These are phyloP conservation scores for Canariomyces notabilis DNA, from an alignment of 2,329 filamentous ascomycete species.

Conservation along the genomic window DNA sequence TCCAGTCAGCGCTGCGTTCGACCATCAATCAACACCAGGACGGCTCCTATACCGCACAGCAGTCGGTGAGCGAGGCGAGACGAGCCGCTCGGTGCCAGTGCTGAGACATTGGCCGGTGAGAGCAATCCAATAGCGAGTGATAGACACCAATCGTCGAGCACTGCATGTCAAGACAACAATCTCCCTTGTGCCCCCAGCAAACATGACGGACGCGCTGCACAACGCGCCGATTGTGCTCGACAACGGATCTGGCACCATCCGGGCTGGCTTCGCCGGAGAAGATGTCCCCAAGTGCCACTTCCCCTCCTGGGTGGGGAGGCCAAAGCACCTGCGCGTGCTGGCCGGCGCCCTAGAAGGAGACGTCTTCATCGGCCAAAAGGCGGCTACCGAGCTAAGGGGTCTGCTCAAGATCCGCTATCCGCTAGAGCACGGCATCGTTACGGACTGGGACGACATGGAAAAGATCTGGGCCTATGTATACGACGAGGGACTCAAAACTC, in stretches of 20 bases:
- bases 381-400: slow-evolving; percentile 82
- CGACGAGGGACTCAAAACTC: slow-evolving; percentile 88
- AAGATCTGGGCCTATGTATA: slow-evolving; percentile 99
- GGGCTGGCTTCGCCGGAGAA: slow-evolving; percentile 93
- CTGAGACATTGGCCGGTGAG: background rate
- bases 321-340: slow-evolving; percentile 90
- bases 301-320: slow-evolving; percentile 91
- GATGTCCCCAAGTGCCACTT: slow-evolving; percentile 96
- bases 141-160: background rate
- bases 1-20: background rate
- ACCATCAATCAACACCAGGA: too few species aligned
- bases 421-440: slow-evolving; percentile 95
- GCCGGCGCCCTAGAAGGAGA: slow-evolving; percentile 96
- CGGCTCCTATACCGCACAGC: background rate
- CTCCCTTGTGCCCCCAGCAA: background rate
- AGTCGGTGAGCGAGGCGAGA: background rate
- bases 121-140: background rate
- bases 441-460: slow-evolving; percentile 99
- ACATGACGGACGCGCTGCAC: slow-evolving; percentile 66
- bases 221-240: slow-evolving; percentile 98
- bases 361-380: slow-evolving; percentile 89
- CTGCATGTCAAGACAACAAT: slow-evolving; percentile 6
- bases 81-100: too few species aligned
- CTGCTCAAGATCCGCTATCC: slow-evolving; percentile 94
- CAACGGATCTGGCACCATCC: slow-evolving; percentile 96